A percentile compares a stretch with the other conserved stretches of the same genome.
Conservation (phyloP, 441 rosid genomes). For the Omphalea diandra region DNA sequence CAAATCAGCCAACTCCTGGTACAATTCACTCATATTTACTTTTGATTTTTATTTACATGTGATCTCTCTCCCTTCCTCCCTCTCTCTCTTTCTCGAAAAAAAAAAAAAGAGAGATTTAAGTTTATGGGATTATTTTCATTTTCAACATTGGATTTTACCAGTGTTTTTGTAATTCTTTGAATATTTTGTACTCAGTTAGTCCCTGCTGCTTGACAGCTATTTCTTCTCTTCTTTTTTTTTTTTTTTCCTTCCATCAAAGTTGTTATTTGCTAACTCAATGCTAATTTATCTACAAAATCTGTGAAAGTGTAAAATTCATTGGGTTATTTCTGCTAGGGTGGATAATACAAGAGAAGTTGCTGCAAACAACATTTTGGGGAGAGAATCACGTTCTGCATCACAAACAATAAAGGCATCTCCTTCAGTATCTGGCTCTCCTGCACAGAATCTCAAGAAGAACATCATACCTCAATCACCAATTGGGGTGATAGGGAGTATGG, state of each 20-base stretch:
- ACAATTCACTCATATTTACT: conserved; percentile 19
- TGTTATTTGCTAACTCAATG: not conserved
- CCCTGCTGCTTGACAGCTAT: not conserved
- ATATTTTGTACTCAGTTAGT: not conserved
- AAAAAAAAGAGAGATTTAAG: not conserved
- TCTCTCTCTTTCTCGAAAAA: not conserved
- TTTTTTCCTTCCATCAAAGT: not conserved
- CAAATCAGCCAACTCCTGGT: conserved; percentile 46
- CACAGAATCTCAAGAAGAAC: conserved; percentile 42
- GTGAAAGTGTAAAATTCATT: not conserved
- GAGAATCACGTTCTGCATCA: conserved; percentile 34
- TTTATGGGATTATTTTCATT: not conserved
- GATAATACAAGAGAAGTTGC: conserved; percentile 40
- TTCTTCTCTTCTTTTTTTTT: not conserved
- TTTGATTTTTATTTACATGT: conserved; percentile 12
- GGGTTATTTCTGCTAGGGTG: conserved; percentile 34
- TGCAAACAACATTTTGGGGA: conserved; percentile 34
- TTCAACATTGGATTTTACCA: not conserved
- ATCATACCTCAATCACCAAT: too few species aligned
- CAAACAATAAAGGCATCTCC: conserved; percentile 33
- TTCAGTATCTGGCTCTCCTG: conserved; percentile 37
- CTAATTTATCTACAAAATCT: not conserved
- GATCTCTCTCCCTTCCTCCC: not conserved
- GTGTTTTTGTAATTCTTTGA: not conserved
- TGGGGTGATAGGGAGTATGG: conserved; percentile 35